Conservation (phyloP, 1,284 basidiomycete species). For the Thelephora terrestris region DNA sequence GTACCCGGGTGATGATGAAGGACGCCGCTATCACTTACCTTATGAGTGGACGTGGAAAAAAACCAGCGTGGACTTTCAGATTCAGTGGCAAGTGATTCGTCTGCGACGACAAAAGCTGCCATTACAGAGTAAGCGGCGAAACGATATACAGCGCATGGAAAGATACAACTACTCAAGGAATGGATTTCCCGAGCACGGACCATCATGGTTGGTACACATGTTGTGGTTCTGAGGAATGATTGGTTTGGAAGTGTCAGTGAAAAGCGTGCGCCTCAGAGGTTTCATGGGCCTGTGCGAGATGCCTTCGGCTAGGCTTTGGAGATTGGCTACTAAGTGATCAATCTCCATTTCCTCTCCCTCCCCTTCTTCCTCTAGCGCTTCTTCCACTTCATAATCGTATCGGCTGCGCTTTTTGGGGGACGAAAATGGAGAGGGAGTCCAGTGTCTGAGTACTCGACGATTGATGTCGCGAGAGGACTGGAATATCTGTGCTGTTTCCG, state of each 20-base stretch:
- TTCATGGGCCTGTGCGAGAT: constrained; percentile 6
- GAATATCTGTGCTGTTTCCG: background rate
- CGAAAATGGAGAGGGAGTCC: constrained; percentile 13
- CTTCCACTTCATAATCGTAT: constrained; percentile 15
- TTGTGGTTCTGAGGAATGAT: no score
- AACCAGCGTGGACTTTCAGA: no score
- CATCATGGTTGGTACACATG: no score
- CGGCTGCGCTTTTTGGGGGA: constrained; percentile 27
- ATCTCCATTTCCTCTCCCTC: constrained; percentile 17
- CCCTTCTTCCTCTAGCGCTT: constrained; percentile 13
- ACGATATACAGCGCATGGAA: no score
- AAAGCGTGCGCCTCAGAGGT: constrained; percentile 4
- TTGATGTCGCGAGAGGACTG: background rate
- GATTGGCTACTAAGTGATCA: background rate
- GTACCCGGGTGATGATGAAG: no score
- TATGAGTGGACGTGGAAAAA: no score
- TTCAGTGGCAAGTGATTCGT: no score
- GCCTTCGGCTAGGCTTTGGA: background rate
- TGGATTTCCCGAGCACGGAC: no score
- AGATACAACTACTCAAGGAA: no score
- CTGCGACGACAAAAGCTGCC: no score
- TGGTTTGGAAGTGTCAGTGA: background rate
- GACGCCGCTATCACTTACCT: no score
- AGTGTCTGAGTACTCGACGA: background rate
- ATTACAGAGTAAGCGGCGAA: no score